These are phyloP conservation scores for Suhomyces kunorum DNA, from an alignment of 1,139 yeast species.

Conservation along the genomic window DNA sequence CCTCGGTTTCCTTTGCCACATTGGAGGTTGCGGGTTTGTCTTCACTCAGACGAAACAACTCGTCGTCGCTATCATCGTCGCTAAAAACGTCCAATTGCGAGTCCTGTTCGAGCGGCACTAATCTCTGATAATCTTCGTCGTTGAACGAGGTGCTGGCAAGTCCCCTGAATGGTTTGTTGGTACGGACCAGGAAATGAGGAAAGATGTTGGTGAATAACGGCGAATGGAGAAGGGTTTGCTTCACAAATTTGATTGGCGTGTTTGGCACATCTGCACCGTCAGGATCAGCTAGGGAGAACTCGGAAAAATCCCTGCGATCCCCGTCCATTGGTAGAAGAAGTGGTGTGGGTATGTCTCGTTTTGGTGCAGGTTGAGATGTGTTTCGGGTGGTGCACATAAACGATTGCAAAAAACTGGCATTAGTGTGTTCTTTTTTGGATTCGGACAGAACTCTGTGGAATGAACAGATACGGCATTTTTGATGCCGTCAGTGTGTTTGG, in stretches of 20 bases:
- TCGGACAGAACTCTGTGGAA: background rate
- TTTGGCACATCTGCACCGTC: background rate
- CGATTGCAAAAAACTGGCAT: background rate
- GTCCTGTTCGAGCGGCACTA: conserved; percentile 41
- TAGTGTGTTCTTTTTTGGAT: background rate
- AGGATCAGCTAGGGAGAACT: conserved; percentile 4
- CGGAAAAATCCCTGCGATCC: conserved; percentile 6
- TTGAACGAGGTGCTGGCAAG: conserved; percentile 36
- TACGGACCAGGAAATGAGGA: conserved; percentile 35
- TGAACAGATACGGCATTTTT: background rate
- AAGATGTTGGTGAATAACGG: conserved; percentile 38
- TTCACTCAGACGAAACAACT: conserved; percentile 2
- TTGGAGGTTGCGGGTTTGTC: background rate
- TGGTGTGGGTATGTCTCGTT: too few species aligned
- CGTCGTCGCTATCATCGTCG: conserved; percentile 37
- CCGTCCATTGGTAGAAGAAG: conserved; percentile 4
- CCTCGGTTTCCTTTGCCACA: too few species aligned
- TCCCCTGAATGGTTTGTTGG: conserved; percentile 37
- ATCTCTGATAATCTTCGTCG: conserved; percentile 42
- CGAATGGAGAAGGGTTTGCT: conserved; percentile 40
- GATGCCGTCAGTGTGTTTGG: background rate
- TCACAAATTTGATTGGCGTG: conserved; percentile 17
- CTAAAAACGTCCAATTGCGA: conserved; percentile 42
- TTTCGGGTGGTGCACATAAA: too few species aligned
- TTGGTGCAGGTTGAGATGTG: background rate